These are phyloP conservation scores for Cytospora paraplurivora DNA, from an alignment of 2,329 filamentous ascomycete species.

Conservation along the genomic window DNA sequence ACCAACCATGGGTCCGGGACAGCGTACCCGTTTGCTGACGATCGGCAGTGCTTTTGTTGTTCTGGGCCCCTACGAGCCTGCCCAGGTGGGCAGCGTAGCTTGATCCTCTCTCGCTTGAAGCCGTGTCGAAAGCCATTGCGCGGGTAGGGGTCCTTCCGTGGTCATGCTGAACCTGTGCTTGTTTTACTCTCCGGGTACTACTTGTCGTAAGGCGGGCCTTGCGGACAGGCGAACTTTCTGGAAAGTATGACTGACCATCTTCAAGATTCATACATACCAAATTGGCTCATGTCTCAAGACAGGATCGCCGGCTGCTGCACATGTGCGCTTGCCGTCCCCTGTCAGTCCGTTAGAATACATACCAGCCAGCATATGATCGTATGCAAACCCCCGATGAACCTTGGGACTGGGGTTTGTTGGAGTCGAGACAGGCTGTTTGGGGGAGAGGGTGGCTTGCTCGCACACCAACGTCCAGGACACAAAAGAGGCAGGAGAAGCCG, in stretches of 20 bases:
- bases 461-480: not conserved
- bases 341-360: not conserved
- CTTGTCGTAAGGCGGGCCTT: not conserved
- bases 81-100: not conserved
- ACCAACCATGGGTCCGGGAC: not conserved
- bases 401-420: not conserved
- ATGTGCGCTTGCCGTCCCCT: not conserved
- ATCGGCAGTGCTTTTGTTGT: not conserved
- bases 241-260: not conserved
- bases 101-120: no score
- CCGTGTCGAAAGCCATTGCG: not conserved
- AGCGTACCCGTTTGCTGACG: not conserved
- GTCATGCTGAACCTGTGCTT: no score
- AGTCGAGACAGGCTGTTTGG: not conserved
- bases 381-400: conserved; percentile 4
- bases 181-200: not conserved
- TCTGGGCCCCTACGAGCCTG: not conserved
- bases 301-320: conserved; percentile 13
- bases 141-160: not conserved
- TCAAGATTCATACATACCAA: not conserved
- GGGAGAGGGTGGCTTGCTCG: not conserved
- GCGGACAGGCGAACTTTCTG: not conserved
- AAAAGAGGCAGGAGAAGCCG: not conserved
- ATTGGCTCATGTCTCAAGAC: not conserved
- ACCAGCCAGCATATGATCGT: conserved; percentile 11